Percentiles rank a stretch among this genome's conserved stretches.
Conservation (phyloP, 768 basidiomycete species). For the Pleurotus cornucopiae region DNA sequence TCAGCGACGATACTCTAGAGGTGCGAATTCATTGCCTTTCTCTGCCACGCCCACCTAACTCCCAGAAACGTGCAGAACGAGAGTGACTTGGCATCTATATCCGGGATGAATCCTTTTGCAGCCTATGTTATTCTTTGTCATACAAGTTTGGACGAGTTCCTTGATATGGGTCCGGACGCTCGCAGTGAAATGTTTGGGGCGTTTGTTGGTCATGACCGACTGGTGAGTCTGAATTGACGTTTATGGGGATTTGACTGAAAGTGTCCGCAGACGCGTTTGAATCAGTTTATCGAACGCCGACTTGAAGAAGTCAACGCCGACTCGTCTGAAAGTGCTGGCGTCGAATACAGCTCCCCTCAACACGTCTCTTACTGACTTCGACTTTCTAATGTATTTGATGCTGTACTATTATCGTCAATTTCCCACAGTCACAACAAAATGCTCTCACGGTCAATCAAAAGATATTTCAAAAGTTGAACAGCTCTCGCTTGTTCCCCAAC, state of each 20-base stretch:
- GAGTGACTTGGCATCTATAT: slow-evolving; percentile 44
- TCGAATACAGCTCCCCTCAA: background rate
- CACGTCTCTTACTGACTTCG: background rate
- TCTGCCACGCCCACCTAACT: background rate
- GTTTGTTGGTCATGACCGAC: slow-evolving; percentile 43
- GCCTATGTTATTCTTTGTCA: slow-evolving; percentile 61
- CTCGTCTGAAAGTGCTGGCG: background rate
- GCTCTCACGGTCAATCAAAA: no score
- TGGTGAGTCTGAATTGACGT: slow-evolving; percentile 34
- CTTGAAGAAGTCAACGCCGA: background rate
- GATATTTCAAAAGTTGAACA: background rate
- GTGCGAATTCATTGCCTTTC: slow-evolving; percentile 17
- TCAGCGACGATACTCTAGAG: slow-evolving; percentile 52
- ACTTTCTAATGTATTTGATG: background rate
- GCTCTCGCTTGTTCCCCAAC: background rate
- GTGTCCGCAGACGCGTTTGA: background rate
- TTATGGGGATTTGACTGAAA: background rate
- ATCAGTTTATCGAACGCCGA: background rate
- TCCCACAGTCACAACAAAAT: no score
- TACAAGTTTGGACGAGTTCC: slow-evolving; percentile 47
- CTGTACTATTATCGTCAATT: background rate
- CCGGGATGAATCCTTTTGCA: slow-evolving; percentile 69
- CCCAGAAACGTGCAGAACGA: slow-evolving; percentile 40
- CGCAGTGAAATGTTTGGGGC: slow-evolving; percentile 41
- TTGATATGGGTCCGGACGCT: slow-evolving; percentile 44